These are phyloP conservation scores for Cardiosporidium cionae DNA, from an alignment of 169 alveolate genomes.

Conservation along the genomic window DNA sequence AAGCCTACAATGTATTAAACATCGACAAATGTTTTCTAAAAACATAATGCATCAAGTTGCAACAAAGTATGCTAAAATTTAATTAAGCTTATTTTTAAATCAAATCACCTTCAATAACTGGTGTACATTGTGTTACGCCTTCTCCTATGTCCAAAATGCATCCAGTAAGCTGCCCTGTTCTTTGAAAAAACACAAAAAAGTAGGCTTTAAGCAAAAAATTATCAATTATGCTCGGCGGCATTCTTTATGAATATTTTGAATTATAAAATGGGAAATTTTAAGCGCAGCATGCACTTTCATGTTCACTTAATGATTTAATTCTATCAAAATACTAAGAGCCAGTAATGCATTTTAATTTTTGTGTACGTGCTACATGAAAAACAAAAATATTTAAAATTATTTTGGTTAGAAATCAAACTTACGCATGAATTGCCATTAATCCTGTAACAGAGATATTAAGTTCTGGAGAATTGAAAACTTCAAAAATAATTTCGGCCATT, in stretches of 20 bases:
- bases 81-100: too few species aligned
- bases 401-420: background rate
- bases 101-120: conserved; percentile 58
- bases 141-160: conserved; percentile 61
- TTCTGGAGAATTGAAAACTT: conserved; percentile 47
- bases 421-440: conserved; percentile 51
- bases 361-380: too few species aligned
- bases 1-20: conserved; percentile 6
- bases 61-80: too few species aligned
- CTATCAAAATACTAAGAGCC: background rate
- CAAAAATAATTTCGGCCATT: conserved; percentile 53
- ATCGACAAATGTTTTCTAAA: background rate
- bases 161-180: conserved; percentile 64
- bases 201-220: too few species aligned
- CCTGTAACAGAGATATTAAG: conserved; percentile 54
- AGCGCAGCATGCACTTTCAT: too few species aligned
- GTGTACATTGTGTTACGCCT: conserved; percentile 62
- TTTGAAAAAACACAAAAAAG: conserved; percentile 1
- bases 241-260: too few species aligned
- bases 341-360: too few species aligned
- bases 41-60: background rate
- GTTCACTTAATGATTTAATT: too few species aligned
- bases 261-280: too few species aligned
- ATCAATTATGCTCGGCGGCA: too few species aligned
- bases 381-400: too few species aligned